These are phyloP conservation scores for Xylaria cubensis DNA, from an alignment of 495 filamentous ascomycete genomes.

Conservation along the genomic window DNA sequence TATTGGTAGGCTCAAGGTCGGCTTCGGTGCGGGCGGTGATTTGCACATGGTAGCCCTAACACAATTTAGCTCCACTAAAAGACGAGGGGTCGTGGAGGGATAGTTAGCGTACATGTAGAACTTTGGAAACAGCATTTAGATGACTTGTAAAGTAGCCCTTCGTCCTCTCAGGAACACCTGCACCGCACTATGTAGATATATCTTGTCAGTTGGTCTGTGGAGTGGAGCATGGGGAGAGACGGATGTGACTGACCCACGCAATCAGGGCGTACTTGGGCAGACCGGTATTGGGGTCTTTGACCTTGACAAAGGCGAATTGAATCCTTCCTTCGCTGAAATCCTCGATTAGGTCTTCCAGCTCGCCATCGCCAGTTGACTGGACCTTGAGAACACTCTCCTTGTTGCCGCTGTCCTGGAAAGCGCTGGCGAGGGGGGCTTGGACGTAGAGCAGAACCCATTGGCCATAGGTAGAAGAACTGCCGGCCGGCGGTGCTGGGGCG, in stretches of 20 bases:
- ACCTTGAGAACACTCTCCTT: slow-evolving; percentile 97
- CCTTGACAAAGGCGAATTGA: slow-evolving; percentile 95
- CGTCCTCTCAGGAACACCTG: slow-evolving; percentile 96
- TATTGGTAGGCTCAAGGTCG: slow-evolving; percentile 84
- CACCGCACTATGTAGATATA: slow-evolving; percentile 71
- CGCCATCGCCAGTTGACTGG: slow-evolving; percentile 90
- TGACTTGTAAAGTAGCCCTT: slow-evolving; percentile 99
- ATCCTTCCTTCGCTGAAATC: slow-evolving; percentile 96
- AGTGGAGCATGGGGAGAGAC: slow-evolving; percentile 38
- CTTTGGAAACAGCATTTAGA: slow-evolving; percentile 82
- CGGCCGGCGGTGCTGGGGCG: slow-evolving; percentile 64
- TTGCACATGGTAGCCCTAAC: slow-evolving; percentile 89
- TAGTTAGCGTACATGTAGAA: slow-evolving; percentile 72
- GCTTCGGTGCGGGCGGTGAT: slow-evolving; percentile 90
- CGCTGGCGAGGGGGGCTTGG: slow-evolving; percentile 85
- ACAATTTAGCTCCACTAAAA: slow-evolving; percentile 43
- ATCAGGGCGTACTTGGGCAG: slow-evolving; percentile 93
- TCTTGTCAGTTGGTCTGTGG: slow-evolving; percentile 23
- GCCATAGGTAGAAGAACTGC: slow-evolving; percentile 62
- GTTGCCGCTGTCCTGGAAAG: slow-evolving; percentile 82
- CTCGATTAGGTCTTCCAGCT: slow-evolving; percentile 92
- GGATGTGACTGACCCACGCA: slow-evolving; percentile 66
- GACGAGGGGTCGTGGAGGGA: slow-evolving; percentile 4
- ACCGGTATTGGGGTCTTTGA: slow-evolving; percentile 91
- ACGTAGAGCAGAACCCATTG: slow-evolving; percentile 92